Percentiles rank a stretch among this genome's conserved stretches.
Conservation (phyloP, 768 basidiomycete species). For the Amanita thiersii region DNA sequence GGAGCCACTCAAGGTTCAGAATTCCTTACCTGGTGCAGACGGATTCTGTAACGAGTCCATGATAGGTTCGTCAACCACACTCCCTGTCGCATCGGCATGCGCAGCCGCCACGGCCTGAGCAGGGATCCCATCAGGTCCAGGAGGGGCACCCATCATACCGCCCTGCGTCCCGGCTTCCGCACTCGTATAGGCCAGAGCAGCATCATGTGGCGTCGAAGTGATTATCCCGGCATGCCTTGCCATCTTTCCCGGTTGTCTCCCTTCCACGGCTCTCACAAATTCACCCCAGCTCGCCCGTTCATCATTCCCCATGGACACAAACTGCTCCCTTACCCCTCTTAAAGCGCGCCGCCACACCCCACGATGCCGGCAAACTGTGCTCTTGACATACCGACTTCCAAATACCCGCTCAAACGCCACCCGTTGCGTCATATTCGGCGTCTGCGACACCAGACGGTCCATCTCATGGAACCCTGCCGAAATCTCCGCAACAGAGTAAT, state of each 20-base stretch:
- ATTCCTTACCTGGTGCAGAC: conserved; percentile 2
- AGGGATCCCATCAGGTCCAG: conserved; percentile 4
- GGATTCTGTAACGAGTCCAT: conserved; percentile 8
- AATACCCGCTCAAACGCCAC: conserved; percentile 64
- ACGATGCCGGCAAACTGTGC: conserved; percentile 66
- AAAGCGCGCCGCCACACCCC: conserved; percentile 58
- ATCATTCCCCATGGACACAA: conserved; percentile 44
- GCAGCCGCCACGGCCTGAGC: conserved; percentile 2
- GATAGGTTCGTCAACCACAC: conserved; percentile 4
- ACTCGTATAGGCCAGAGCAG: neutral
- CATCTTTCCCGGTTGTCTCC: conserved; percentile 28
- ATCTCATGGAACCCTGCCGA: conserved; percentile 49
- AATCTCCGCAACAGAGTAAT: conserved; percentile 63
- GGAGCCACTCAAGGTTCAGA: neutral
- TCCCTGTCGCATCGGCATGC: neutral
- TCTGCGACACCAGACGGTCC: conserved; percentile 31
- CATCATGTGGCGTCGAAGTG: neutral
- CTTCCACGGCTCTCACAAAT: conserved; percentile 57
- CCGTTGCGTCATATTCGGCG: conserved; percentile 48
- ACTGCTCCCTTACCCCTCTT: conserved; percentile 35
- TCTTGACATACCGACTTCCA: conserved; percentile 64
- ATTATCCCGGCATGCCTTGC: neutral
- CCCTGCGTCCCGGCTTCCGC: conserved; percentile 1
- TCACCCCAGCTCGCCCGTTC: conserved; percentile 63
- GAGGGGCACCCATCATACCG: neutral